Percentiles rank a stretch among this genome's conserved stretches.
phyloP scores from a whole-genome alignment of 352 stramenopile genomes.

The Globisporangium mamillatum region DNA sequence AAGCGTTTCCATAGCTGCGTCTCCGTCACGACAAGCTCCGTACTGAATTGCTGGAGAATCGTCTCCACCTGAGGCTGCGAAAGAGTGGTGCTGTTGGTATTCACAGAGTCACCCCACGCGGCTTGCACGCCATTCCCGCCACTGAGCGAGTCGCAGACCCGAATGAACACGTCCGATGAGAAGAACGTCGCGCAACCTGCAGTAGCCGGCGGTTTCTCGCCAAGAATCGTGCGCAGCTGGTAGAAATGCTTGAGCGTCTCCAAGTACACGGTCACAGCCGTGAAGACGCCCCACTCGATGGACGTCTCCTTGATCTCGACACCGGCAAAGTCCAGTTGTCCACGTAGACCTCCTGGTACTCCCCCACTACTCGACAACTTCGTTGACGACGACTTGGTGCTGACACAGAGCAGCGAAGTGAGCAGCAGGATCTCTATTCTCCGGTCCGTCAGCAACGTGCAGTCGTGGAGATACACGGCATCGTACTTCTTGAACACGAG shows the following conservation, averaged over 20 bases:
- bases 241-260: conserved; percentile 57
- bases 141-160: conserved; percentile 30
- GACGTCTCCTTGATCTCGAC: conserved; percentile 29
- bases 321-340: conserved; percentile 6
- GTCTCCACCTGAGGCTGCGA: conserved; percentile 27
- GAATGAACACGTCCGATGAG: conserved; percentile 63
- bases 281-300: conserved; percentile 52
- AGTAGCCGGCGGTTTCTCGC: conserved; percentile 35
- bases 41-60: conserved; percentile 2
- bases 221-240: conserved; percentile 48
- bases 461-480: conserved; percentile 23
- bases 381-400: conserved; percentile 14
- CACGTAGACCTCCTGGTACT: background rate
- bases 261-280: conserved; percentile 41
- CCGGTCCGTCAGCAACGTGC: conserved; percentile 33
- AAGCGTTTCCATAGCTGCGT: conserved; percentile 5
- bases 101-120: conserved; percentile 14
- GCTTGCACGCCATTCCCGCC: conserved; percentile 7
- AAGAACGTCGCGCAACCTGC: conserved; percentile 51
- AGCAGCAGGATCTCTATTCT: conserved; percentile 57
- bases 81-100: conserved; percentile 7
- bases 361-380: background rate
- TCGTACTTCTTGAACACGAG: conserved; percentile 56
- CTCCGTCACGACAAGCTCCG: background rate
- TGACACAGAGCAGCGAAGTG: conserved; percentile 42